Conservation (phyloP, 495 filamentous ascomycete species). For the Xylaria grammica region DNA sequence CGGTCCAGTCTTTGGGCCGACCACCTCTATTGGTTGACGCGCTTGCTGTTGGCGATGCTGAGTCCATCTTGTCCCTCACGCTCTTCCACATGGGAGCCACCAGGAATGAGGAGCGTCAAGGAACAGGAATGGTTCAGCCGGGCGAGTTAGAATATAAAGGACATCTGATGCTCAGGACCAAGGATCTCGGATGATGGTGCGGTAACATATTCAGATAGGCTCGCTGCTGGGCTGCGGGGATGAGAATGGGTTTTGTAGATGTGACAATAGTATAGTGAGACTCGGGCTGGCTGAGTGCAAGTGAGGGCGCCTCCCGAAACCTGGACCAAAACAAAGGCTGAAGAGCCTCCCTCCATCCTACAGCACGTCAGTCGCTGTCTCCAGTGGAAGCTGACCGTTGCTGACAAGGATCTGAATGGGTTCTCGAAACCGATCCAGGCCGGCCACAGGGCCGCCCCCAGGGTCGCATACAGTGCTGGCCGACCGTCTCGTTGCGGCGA, state of each 20-base stretch:
- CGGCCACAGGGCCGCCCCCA: background rate
- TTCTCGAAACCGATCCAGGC: constrained; percentile 13
- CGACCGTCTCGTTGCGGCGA: background rate
- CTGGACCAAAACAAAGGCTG: background rate
- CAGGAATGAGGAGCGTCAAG: background rate
- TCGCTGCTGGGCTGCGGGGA: background rate
- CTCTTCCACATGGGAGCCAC: background rate
- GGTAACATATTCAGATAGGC: constrained; percentile 8
- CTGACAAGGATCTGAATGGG: constrained; percentile 3
- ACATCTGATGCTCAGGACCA: background rate
- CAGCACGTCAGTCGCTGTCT: background rate
- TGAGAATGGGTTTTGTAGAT: constrained; percentile 18
- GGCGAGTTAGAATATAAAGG: background rate
- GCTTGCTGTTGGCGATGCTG: constrained; percentile 37
- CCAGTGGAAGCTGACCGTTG: background rate
- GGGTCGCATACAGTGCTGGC: constrained; percentile 15
- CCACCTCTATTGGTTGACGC: constrained; percentile 44
- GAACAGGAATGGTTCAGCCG: background rate
- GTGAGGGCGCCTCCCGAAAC: constrained; percentile 7
- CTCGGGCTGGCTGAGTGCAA: constrained; percentile 1
- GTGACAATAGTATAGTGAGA: background rate
- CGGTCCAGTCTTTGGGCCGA: constrained; percentile 52
- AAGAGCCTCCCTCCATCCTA: background rate
- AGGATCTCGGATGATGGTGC: background rate
- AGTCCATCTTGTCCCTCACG: constrained; percentile 31